Evolutionary conservation across 495 filamentous ascomycete genomes (phyloP), one percentile per base, ranked within the genome.

Genomic region (Platismatia glauca): DNA sequence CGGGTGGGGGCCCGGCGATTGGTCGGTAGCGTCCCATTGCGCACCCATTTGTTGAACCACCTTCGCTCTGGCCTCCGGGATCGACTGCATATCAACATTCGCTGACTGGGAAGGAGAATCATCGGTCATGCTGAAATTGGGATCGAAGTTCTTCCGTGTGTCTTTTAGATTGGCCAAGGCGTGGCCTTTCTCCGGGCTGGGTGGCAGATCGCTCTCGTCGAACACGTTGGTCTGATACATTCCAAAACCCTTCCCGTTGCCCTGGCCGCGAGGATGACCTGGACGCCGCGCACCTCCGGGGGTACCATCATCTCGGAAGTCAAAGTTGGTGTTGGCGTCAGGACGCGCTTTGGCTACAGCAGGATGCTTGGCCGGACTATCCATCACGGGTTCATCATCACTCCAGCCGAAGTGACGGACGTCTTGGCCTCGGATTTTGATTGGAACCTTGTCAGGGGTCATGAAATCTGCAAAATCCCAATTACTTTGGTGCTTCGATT

Each of bases 391-490:
- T 27, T 82, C 81, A 60, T 88, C 84, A 35, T 87, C 90, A 66
- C 79, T 84, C 74, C 84, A 87, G 72, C 86, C 84, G 65, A 88
- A 95, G 69, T 91, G 85, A 43, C 85, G 81, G 22, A 84, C 75
- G 61, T 85, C 79, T 55, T 84, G 81, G 34, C 78, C 69, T 31
- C 75, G 77, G 22, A 70, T 31, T 44, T 71, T 78, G 35, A 81
- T 78, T 15, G 78, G 75, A 31, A 77, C 65, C 74, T 95, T 96
- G 65, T 86, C 78, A 0, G 94, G 92, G 6, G 91, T 93, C 24
- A 75, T 74, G 68, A 93, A 93, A 72, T 95, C 90, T 52, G 89
- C 87, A 73, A 96, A 96, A 52, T 84, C 84, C 91, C 91, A 96
- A 58, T 87, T 82, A 48, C 81, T 81, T 34, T 74, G 74, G 70